A percentile compares a stretch with the other conserved stretches of the same genome.
Conservation (phyloP, 805 yeast genomes). For the Zygosaccharomyces kombuchaensis region DNA sequence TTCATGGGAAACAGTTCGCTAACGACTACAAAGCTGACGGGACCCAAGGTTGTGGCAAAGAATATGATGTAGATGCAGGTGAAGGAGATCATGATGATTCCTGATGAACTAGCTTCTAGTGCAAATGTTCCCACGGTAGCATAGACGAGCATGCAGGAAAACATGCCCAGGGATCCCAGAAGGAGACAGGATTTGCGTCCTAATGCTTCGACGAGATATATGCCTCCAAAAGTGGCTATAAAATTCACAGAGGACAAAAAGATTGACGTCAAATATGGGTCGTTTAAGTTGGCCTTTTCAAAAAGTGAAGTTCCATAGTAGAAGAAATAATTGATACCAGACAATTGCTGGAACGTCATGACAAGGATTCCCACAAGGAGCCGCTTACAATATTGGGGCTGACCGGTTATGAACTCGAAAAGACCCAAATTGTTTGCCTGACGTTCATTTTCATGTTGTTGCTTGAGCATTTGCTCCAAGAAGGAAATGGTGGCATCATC, state of each 20-base stretch:
- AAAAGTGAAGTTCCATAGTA: constrained; percentile 63
- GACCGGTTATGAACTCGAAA: constrained; percentile 53
- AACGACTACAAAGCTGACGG: constrained; percentile 60
- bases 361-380: constrained; percentile 53
- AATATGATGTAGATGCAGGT: constrained; percentile 61
- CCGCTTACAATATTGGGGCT: constrained; percentile 50
- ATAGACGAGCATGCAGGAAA: constrained; percentile 53
- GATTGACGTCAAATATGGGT: constrained; percentile 58
- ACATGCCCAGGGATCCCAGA: constrained; percentile 51
- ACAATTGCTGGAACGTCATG: constrained; percentile 58
- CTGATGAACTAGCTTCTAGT: constrained; percentile 43
- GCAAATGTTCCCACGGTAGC: constrained; percentile 55
- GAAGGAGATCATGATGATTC: constrained; percentile 58
- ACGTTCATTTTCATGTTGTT: constrained; percentile 44
- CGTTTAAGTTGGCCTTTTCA: constrained; percentile 51
- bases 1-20: constrained; percentile 67
- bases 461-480: constrained; percentile 39
- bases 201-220: constrained; percentile 48
- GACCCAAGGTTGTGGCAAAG: constrained; percentile 77
- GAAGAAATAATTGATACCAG: constrained; percentile 64
- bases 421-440: constrained; percentile 9
- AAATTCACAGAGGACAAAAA: constrained; percentile 55
- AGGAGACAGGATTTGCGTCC: constrained; percentile 53
- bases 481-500: constrained; percentile 47
- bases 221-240: constrained; percentile 49